Conservation (phyloP, 1,139 yeast species). For the Hyphopichia fennica region DNA sequence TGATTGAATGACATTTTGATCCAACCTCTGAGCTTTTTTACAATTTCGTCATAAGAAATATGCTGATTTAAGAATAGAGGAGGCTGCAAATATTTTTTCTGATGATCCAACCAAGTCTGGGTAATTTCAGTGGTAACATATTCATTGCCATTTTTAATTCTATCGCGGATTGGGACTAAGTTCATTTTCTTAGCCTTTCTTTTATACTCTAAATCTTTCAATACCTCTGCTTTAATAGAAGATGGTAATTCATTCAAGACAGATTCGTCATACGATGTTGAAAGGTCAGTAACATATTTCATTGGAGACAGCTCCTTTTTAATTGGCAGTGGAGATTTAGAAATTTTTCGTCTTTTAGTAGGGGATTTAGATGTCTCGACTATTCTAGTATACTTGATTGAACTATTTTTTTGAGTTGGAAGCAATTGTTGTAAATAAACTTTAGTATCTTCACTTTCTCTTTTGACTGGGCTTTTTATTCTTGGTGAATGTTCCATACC, state of each 20-base stretch:
- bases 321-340: conserved; percentile 13
- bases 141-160: neutral
- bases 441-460: conserved; percentile 15
- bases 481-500: conserved; percentile 19
- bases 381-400: conserved; percentile 36
- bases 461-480: conserved; percentile 10
- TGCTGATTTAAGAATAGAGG: conserved; percentile 39
- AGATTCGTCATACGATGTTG: conserved; percentile 36
- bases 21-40: conserved; percentile 47
- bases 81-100: conserved; percentile 17
- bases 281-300: conserved; percentile 10
- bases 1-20: conserved; percentile 39
- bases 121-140: conserved; percentile 14
- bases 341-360: conserved; percentile 13
- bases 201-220: conserved; percentile 37
- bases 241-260: conserved; percentile 50
- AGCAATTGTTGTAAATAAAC: conserved; percentile 43
- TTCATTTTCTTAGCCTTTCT: conserved; percentile 28
- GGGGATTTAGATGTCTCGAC: conserved; percentile 31
- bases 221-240: conserved; percentile 39
- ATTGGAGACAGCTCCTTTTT: conserved; percentile 12
- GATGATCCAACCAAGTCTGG: conserved; percentile 25
- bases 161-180: conserved; percentile 24
- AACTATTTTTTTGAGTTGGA: conserved; percentile 31
- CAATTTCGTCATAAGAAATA: conserved; percentile 33